Evolutionary conservation across 768 basidiomycete species (phyloP), one percentile per base, ranked within the genome.

Genomic region (Inosperma sp.): DNA sequence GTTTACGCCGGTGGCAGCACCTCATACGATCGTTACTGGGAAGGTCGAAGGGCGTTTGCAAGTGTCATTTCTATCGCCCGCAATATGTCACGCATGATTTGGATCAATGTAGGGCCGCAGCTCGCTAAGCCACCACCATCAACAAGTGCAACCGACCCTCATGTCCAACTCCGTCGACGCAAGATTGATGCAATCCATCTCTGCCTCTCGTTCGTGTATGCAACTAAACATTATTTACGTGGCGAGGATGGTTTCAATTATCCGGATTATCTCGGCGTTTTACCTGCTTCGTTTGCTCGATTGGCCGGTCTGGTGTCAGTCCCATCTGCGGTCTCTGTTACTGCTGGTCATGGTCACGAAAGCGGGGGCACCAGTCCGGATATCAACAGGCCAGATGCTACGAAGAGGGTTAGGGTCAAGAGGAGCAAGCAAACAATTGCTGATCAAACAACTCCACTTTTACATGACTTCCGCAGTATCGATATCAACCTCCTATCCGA

Each of bases 11-110:
- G 13, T 17, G 34, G 39, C 53, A 56, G 84, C 45, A 91, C 88
- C 19, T 90, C 88, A 7, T 93, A 91, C 58, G 88, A 92, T 59
- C 83, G 88, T 27, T 91, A 84, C 60, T 89, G 84, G 77, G 92
- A 93, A 71, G 93, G 93, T 41, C 76, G 93, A 56, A 95, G 88
- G 66, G 80, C 83, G 35, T 93, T 93, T 61, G 83, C 85, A 0
- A 59, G 80, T 7, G 64, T 94, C 49, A 81, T 78, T 9, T 78
- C 89, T 12, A 82, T 84, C 61, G 80, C 82, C 47, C 86, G 90
- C 54, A 91, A 86, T 64, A 75, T 93, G 40, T 68, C 84, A 9
- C 83, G 90, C 21, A 76, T 84, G 58, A 70, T 92, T 41, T 94
- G 92, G 92, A 67, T 93, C 49, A 81, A 86, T 56, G 72, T 83